Evolutionary conservation across 768 basidiomycete species (phyloP).

Genomic region (Asterophora parasitica): DNA sequence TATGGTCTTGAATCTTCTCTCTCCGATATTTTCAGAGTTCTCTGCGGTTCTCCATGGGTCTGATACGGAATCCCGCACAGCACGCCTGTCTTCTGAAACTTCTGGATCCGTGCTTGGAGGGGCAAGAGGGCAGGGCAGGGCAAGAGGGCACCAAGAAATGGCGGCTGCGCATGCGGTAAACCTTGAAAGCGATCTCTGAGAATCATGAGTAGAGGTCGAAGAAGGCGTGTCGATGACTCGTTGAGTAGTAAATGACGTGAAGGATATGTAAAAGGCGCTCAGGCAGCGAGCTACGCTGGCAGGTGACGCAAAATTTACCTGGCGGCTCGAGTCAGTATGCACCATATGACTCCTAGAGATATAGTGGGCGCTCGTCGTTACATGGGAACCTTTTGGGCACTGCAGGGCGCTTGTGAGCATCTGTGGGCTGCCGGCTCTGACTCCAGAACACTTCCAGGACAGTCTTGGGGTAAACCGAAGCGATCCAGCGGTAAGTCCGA

Average conservation of each 20-base stretch:
- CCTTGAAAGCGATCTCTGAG: too few relatives aligned
- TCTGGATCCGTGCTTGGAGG: slow-evolving; percentile 16
- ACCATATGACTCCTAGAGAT: background rate
- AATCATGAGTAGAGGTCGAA: background rate
- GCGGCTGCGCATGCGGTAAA: too few relatives aligned
- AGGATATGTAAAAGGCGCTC: background rate
- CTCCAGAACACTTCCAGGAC: background rate
- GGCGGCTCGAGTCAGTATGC: background rate
- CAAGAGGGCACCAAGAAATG: background rate
- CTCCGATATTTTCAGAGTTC: background rate
- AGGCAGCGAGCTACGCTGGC: background rate
- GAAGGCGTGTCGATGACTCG: background rate
- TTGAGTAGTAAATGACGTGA: background rate
- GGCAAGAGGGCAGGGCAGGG: background rate
- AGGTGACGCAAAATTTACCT: background rate
- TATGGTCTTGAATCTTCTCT: background rate
- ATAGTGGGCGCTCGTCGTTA: background rate
- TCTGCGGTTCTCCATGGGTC: slow-evolving; percentile 5
- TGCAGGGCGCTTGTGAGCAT: background rate
- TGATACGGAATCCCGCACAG: background rate
- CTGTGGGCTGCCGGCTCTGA: background rate
- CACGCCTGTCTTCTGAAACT: background rate
- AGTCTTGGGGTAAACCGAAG: slow-evolving; percentile 4
- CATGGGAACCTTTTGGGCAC: background rate
- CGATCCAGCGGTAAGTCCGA: slow-evolving; percentile 10